Base-by-base conservation (phyloP, 2,329 filamentous ascomycete genomes). In the Epichloe baconii region DNA sequence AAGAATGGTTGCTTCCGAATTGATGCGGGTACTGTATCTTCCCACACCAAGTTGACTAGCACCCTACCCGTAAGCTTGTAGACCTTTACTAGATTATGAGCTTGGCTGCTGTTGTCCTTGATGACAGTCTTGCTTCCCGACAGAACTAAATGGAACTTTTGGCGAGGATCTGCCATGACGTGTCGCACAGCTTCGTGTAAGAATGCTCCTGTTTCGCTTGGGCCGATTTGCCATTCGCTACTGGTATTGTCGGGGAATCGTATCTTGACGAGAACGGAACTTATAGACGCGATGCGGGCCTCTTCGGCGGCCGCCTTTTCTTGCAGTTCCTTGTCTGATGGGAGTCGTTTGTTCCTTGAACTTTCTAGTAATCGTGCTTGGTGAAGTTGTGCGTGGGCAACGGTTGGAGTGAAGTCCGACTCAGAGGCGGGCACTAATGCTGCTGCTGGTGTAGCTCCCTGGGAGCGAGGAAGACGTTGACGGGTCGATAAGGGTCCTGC, bases 191-290 rank as follows among this genome's bases (percentile, higher is more conserved):
- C 88, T 14, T 74, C 71, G 67, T 97, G 88, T 2, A 98, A 71
- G 48, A 79, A 77, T 3, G 76, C 73, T 1, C 83, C 85, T 0
- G 86, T 88, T 49, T 90, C 83, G 1, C 72, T 65, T 19, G 80
- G 79, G 1, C 74, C 76, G 57, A 94, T 81, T n/a, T 75, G 77
- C 69, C 83, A 83, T 48, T 88, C 80, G 35, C 89, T 80, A 49
- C 83, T 82, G 52, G 82, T 86, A 58, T 90, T 86, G 63, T 97
- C 90, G 0, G 91, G 91, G 59, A 96, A 90, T 26, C 90, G 85
- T 47, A 96, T 78, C 56, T 86, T 88, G 56, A 97, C 75, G 31
- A 80, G 76, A 35, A 95, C 78, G 35, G 79, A 78, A 48, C 78
- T 80, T 54, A 90, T 75, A 5, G 78, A 75, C 5, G 82, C 77